phyloP scores from a whole-genome alignment of 202 grass and related monocot genomes.

The Setaria viridis region DNA sequence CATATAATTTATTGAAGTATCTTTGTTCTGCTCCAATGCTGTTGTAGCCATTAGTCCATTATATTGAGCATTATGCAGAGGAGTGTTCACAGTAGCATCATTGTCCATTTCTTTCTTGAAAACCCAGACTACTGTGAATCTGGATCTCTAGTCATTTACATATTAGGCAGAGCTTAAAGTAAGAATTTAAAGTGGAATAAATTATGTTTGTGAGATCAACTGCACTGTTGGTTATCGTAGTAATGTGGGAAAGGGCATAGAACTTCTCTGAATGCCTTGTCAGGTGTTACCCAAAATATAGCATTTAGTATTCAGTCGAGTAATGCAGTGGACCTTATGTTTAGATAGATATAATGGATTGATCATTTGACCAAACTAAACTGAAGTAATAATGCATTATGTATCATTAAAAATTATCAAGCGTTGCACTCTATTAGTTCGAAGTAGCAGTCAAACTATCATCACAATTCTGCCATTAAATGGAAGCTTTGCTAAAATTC shows the following conservation, averaged over 20 bases:
- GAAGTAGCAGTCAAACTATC: slow-evolving; percentile 25
- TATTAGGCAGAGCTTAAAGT: slow-evolving; percentile 8
- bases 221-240: slow-evolving; percentile 9
- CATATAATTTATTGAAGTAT: slow-evolving; percentile 9
- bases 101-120: slow-evolving; percentile 16
- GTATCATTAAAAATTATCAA: not conserved
- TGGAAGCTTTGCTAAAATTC: not conserved
- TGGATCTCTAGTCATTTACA: slow-evolving; percentile 14
- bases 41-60: not conserved
- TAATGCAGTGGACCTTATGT: slow-evolving; percentile 19
- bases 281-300: not conserved
- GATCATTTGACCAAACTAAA: slow-evolving; percentile 21
- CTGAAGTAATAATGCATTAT: slow-evolving; percentile 37
- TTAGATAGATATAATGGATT: slow-evolving; percentile 14
- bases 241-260: not conserved
- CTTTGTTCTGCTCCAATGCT: not conserved
- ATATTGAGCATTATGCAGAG: not conserved
- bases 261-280: not conserved
- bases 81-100: not conserved
- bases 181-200: not conserved
- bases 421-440: slow-evolving; percentile 16
- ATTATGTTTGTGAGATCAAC: not conserved
- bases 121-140: slow-evolving; percentile 9
- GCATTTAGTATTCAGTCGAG: slow-evolving; percentile 6
- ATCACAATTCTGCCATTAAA: not conserved